A percentile compares a stretch with the other conserved stretches of the same genome.
These are phyloP conservation scores for Pyrrhoderma noxium DNA, from an alignment of 1,284 basidiomycete genomes.

Conservation along the genomic window DNA sequence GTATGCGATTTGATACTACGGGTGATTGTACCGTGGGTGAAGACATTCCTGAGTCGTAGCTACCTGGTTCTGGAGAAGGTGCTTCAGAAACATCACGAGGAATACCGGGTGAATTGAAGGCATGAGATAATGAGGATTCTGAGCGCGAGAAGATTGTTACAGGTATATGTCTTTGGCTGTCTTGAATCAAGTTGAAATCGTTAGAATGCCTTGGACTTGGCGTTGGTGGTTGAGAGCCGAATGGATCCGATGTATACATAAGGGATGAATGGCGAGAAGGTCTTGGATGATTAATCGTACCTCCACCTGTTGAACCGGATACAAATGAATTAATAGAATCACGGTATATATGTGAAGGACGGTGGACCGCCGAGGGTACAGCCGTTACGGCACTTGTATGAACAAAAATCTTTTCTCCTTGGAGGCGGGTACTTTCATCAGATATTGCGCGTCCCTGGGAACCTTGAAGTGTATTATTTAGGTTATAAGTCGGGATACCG, in stretches of 20 bases:
- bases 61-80: conserved; percentile 5
- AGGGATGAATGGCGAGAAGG: conserved; percentile 6
- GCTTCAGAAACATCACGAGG: conserved; percentile 13
- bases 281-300: neutral
- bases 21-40: conserved; percentile 2
- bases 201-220: conserved; percentile 7
- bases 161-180: conserved; percentile 11
- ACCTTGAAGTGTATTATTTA: neutral
- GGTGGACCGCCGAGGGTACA: conserved; percentile 3
- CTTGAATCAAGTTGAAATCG: neutral
- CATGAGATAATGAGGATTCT: conserved; percentile 4
- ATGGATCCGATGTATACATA: conserved; percentile 10
- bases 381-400: neutral
- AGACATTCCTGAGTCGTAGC: neutral
- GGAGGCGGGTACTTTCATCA: neutral
- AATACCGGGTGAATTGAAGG: conserved; percentile 8
- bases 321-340: conserved; percentile 6
- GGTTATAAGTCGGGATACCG: neutral
- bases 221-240: conserved; percentile 2
- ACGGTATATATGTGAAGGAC: conserved; percentile 2
- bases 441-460: neutral
- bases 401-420: conserved; percentile 5
- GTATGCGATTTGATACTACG: conserved; percentile 1
- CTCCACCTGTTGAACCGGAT: conserved; percentile 2
- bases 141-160: conserved; percentile 11